Conservation (phyloP, 768 basidiomycete species). For the Vararia minispora region DNA sequence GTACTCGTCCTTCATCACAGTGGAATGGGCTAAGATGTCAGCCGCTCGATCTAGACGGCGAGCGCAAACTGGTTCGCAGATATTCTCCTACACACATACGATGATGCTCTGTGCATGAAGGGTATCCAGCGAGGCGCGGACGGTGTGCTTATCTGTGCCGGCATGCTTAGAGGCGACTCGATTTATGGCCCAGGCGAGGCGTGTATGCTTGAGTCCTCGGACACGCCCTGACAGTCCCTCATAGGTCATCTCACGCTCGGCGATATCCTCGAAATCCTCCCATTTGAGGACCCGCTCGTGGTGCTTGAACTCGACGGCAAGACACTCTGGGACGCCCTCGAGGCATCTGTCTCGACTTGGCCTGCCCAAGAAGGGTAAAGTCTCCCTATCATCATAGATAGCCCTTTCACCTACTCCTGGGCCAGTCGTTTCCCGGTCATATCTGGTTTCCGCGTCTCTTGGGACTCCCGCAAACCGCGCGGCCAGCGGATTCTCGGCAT, state of each 20-base stretch:
- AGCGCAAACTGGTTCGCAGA: constrained; percentile 81
- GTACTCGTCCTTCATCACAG: constrained; percentile 22
- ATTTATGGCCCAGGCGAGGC: constrained; percentile 66
- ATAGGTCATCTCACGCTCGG: constrained; percentile 69
- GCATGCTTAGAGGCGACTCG: constrained; percentile 79
- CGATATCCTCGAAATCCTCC: constrained; percentile 80
- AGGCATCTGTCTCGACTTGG: constrained; percentile 62
- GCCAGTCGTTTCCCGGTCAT: constrained; percentile 85
- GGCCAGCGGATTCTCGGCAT: constrained; percentile 67
- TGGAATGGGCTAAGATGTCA: background rate
- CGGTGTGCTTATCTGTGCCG: constrained; percentile 72
- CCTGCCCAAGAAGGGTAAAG: constrained; percentile 84
- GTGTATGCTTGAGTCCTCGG: background rate
- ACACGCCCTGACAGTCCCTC: background rate
- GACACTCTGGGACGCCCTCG: constrained; percentile 70
- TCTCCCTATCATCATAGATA: background rate
- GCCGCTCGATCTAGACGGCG: constrained; percentile 43
- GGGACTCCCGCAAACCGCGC: constrained; percentile 71
- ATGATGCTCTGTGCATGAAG: constrained; percentile 50
- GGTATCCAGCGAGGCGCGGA: constrained; percentile 53
- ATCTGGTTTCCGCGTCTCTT: constrained; percentile 73
- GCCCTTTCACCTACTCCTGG: background rate
- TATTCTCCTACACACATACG: constrained; percentile 72
- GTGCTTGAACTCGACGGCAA: constrained; percentile 74
- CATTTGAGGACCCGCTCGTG: constrained; percentile 78